These are phyloP conservation scores for Suillus cothurnatus DNA, from an alignment of 768 basidiomycete genomes.

Conservation along the genomic window DNA sequence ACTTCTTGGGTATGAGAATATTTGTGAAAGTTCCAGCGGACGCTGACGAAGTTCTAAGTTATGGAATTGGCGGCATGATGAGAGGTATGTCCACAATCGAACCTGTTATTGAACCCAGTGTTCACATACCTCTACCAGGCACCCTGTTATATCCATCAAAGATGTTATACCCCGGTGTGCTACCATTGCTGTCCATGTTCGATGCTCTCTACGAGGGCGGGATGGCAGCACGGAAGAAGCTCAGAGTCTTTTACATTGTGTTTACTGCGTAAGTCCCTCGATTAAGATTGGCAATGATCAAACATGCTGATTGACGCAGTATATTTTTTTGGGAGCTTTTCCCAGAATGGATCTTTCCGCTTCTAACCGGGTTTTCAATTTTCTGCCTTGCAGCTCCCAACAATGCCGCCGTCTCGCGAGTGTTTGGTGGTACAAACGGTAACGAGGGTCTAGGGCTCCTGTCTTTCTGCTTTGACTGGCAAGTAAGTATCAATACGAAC, in stretches of 20 bases:
- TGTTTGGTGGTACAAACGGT: conserved; percentile 67
- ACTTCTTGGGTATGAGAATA: conserved; percentile 36
- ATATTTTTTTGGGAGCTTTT: conserved; percentile 35
- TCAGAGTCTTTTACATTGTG: conserved; percentile 50
- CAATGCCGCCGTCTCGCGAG: conserved; percentile 53
- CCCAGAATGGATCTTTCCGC: conserved; percentile 48
- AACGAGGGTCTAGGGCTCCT: conserved; percentile 70
- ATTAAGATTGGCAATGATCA: background rate
- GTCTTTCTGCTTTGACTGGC: conserved; percentile 63
- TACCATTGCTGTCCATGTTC: conserved; percentile 51
- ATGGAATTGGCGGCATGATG: conserved; percentile 48
- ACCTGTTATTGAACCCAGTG: background rate
- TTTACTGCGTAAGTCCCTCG: conserved; percentile 36
- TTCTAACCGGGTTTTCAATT: conserved; percentile 63
- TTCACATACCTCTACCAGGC: conserved; percentile 25
- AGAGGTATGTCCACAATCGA: conserved; percentile 32
- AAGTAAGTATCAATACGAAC: conserved; percentile 20
- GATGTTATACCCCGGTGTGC: conserved; percentile 50
- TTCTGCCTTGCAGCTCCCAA: conserved; percentile 60
- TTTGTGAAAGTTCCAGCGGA: background rate
- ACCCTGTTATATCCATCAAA: conserved; percentile 53
- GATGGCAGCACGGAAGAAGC: conserved; percentile 38
- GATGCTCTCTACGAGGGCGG: conserved; percentile 47
- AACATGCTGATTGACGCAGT: conserved; percentile 18
- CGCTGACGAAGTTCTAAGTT: background rate